Percentiles rank a stretch among this genome's conserved stretches.
Evolutionary conservation across 208 protist genomes (phyloP).

Genomic region (Trypanosoma rangeli): DNA sequence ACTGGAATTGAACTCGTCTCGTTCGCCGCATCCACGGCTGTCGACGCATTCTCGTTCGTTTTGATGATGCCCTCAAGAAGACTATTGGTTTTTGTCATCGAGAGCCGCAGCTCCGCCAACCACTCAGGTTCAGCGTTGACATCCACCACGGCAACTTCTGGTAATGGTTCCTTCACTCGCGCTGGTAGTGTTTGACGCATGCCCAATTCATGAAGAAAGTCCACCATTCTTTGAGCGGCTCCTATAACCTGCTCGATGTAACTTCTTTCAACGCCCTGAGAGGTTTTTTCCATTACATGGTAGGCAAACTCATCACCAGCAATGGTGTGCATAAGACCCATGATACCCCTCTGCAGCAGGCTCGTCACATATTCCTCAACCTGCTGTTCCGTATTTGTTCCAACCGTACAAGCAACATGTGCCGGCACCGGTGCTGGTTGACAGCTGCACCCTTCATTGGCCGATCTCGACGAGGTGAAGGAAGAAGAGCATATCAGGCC

Average conservation of each 20-base stretch:
- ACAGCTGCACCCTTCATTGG: background rate
- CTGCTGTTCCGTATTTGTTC: constrained; percentile 19
- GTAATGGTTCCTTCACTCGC: background rate
- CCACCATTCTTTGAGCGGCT: background rate
- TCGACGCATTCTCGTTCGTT: background rate
- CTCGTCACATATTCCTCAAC: constrained; percentile 12
- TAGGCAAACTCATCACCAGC: constrained; percentile 23
- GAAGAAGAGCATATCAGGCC: constrained; percentile 9
- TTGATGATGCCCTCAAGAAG: constrained; percentile 12
- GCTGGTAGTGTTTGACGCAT: background rate
- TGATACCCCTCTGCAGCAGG: constrained; percentile 21
- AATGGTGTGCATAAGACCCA: constrained; percentile 20
- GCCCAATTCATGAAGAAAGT: constrained; percentile 2
- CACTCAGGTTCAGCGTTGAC: background rate
- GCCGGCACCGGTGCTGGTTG: background rate
- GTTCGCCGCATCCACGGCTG: background rate
- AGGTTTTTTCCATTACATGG: constrained; percentile 1
- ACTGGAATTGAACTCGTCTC: background rate
- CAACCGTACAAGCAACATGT: background rate
- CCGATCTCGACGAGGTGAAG: background rate
- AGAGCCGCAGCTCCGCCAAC: constrained; percentile 16
- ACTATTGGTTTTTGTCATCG: background rate
- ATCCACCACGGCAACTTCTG: background rate
- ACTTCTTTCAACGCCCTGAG: background rate
- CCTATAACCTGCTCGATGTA: background rate